Base-by-base conservation (phyloP, 176 grass and related monocot genomes). In the Avena insularis region DNA sequence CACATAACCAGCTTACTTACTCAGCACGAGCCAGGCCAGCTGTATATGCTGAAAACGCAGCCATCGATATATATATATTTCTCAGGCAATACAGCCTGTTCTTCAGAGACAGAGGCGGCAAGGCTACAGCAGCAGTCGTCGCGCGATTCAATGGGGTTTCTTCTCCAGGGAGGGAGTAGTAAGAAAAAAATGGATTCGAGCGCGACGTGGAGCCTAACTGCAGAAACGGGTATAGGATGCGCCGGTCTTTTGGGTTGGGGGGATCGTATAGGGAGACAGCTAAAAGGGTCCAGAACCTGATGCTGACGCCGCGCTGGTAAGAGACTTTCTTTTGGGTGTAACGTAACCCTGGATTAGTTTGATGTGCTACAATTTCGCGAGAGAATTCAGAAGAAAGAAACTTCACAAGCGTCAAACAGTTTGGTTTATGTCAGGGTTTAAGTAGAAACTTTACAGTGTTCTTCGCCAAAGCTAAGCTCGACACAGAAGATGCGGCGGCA, bases 141-240 rank as follows among this genome's bases (percentile, higher is more conserved):
- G 50, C 10, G 49, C 75, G 31, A 76, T 87, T 69, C 7, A 58
- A 59, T 71, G 38, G 36, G 58, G 35, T 68, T 75, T 59, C 69
- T 27, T 59, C 69, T 27, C 36, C 80, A 36, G 58, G 4, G 50
- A 59, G 68, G 40, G 40, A 43, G 40, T 6, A 8, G 38, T 40
- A 7, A 47, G 50, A 71, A 49, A 76, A 50, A 74, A 70, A 71
- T 56, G 57, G 49, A 36, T 57, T 23, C 70, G 76, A 87, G 20
- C 29, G 61, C 17, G 90, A 85, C 82, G 61, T 63, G 43, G 54
- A 88, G 77, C 82, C 86, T 85, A 85, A 67, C 79, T 47, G 45
- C 29, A 46, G n/a, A 59, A 78, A 62, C 31, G 31, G 49, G 50
- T 66, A 47, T 56, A 29, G 16, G 19, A 36, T n/a, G 5, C 73